Percentiles rank a stretch among this genome's conserved stretches.
These are phyloP conservation scores for Coemansia furcata DNA, from an alignment of 192 early-diverging fungal genomes.

Conservation along the genomic window DNA sequence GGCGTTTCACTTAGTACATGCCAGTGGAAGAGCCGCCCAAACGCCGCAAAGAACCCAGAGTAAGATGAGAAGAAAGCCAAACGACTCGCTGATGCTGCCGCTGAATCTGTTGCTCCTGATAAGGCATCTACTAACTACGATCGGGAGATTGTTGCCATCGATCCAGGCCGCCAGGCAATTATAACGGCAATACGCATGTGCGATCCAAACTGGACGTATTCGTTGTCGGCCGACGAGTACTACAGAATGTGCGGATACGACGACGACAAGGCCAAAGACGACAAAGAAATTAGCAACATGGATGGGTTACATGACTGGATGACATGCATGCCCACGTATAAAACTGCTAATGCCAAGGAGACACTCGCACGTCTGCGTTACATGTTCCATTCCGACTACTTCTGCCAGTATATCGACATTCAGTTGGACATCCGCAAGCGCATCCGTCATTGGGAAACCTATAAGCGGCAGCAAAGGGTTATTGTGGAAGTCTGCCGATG, in stretches of 20 bases:
- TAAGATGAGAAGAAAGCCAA: not conserved
- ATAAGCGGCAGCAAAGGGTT: not conserved
- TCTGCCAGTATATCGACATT: too few relatives aligned
- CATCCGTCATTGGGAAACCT: not conserved
- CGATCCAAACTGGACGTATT: not conserved
- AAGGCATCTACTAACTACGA: not conserved
- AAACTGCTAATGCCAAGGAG: not conserved
- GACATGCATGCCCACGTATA: not conserved
- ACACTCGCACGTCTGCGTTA: not conserved
- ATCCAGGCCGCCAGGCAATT: not conserved
- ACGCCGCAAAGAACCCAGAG: not conserved
- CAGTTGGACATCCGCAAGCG: not conserved
- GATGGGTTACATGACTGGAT: not conserved
- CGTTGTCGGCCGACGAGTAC: not conserved
- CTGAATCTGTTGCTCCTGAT: too few relatives aligned
- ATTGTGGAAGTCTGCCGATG: not conserved
- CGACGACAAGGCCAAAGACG: not conserved
- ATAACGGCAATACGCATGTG: not conserved
- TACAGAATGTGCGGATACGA: not conserved
- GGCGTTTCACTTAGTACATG: not conserved
- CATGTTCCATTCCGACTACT: not conserved
- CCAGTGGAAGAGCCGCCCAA: not conserved
- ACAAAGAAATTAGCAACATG: not conserved
- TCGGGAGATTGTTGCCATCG: not conserved
- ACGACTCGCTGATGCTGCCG: not conserved